Conservation (phyloP, 768 basidiomycete genomes). For the Tulasnella sp. region DNA sequence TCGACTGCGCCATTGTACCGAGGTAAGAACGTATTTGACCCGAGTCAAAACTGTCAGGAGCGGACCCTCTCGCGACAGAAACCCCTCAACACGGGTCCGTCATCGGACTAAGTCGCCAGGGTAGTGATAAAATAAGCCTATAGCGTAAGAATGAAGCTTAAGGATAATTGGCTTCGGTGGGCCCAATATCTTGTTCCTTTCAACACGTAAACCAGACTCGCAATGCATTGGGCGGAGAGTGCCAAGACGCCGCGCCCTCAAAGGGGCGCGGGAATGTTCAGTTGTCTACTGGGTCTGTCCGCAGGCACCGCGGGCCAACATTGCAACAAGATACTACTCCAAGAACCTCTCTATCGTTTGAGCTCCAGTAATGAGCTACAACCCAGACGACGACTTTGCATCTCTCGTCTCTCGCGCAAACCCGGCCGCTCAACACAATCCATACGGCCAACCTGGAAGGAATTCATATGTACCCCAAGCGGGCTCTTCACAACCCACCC, state of each 20-base stretch:
- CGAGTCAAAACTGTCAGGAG: no score
- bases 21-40: no score
- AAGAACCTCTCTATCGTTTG: not conserved
- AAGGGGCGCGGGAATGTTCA: not conserved
- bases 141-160: not conserved
- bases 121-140: not conserved
- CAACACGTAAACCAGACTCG: not conserved
- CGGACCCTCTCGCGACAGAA: no score
- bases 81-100: no score
- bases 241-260: not conserved
- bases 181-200: not conserved
- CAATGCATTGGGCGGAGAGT: not conserved
- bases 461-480: constrained; percentile 37
- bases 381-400: constrained; percentile 45
- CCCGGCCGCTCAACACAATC: constrained; percentile 43
- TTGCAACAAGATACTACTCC: not conserved
- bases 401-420: constrained; percentile 65
- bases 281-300: not conserved
- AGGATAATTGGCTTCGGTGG: not conserved
- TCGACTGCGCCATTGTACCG: no score
- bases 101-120: not conserved
- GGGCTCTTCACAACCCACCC: constrained; percentile 33
- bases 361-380: constrained; percentile 14
- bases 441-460: constrained; percentile 49
- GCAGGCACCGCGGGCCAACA: not conserved